These are phyloP conservation scores for Lactarius evosmus DNA, from an alignment of 768 basidiomycete species.

Conservation along the genomic window DNA sequence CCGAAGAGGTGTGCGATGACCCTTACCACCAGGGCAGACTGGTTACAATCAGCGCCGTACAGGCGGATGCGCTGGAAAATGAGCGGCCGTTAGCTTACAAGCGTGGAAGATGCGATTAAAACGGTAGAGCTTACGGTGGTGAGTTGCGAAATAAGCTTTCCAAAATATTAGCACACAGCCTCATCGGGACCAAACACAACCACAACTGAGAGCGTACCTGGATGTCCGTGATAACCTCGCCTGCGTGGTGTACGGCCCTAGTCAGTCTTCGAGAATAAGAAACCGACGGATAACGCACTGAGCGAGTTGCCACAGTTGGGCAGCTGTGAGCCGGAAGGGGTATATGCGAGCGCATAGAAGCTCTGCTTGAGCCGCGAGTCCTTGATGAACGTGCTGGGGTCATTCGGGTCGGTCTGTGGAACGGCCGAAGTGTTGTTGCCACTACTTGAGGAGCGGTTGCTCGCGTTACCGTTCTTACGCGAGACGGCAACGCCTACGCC, in stretches of 20 bases:
- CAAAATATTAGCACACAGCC: neutral
- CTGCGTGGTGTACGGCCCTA: constrained; percentile 30
- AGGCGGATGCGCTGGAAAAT: constrained; percentile 58
- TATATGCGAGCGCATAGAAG: constrained; percentile 88
- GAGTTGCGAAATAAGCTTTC: constrained; percentile 77
- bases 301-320: constrained; percentile 62
- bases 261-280: constrained; percentile 9
- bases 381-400: constrained; percentile 76
- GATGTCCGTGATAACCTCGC: constrained; percentile 63
- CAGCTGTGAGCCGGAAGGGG: constrained; percentile 67
- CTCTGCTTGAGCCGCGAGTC: constrained; percentile 64
- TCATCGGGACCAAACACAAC: neutral
- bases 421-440: constrained; percentile 30
- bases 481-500: constrained; percentile 63
- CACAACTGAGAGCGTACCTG: constrained; percentile 46
- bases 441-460: constrained; percentile 24
- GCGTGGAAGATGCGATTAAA: neutral
- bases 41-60: constrained; percentile 87
- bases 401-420: constrained; percentile 49
- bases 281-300: constrained; percentile 32
- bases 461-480: constrained; percentile 30
- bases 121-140: constrained; percentile 46
- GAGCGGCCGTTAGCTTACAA: neutral
- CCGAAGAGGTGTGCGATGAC: neutral
- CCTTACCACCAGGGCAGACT: constrained; percentile 68